Conservation (phyloP, 768 basidiomycete species). For the Phaeolepiota aurea region DNA sequence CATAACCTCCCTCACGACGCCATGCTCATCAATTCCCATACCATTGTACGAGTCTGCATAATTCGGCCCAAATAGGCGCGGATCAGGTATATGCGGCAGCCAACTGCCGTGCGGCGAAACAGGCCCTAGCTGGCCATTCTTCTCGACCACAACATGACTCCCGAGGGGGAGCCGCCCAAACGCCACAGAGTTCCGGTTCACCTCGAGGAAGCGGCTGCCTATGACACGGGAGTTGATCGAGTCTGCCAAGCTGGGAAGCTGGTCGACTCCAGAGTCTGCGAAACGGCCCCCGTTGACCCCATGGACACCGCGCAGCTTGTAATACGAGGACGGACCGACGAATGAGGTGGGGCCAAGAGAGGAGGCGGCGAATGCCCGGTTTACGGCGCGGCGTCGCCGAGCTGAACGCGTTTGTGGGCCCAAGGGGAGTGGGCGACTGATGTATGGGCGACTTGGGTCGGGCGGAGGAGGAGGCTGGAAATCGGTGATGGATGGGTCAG, state of each 20-base stretch:
- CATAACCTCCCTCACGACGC: slow-evolving; percentile 16
- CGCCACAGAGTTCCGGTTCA: slow-evolving; percentile 48
- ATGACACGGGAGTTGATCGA: slow-evolving; percentile 55
- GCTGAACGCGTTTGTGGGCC: slow-evolving; percentile 24
- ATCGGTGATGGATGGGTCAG: slow-evolving; percentile 64
- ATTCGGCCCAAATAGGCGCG: slow-evolving; percentile 47
- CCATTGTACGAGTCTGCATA: slow-evolving; percentile 27
- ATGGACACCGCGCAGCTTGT: slow-evolving; percentile 57
- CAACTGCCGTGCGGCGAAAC: slow-evolving; percentile 19
- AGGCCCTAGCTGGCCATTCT: slow-evolving; percentile 36
- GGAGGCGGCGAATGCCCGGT: slow-evolving; percentile 59
- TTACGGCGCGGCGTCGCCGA: slow-evolving; percentile 41
- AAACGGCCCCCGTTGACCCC: slow-evolving; percentile 56
- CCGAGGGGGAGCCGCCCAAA: slow-evolving; percentile 56
- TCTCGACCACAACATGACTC: slow-evolving; percentile 45
- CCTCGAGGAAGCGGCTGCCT: slow-evolving; percentile 68
- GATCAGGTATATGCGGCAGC: slow-evolving; percentile 42
- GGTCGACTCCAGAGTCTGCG: slow-evolving; percentile 31
- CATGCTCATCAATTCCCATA: slow-evolving; percentile 27
- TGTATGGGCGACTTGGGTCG: slow-evolving; percentile 42
- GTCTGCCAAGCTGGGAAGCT: slow-evolving; percentile 42
- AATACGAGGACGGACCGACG: slow-evolving; percentile 73
- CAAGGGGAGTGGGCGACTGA: slow-evolving; percentile 63
- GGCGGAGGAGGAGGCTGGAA: slow-evolving; percentile 35
- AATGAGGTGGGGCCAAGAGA: slow-evolving; percentile 73